These are phyloP conservation scores for Tolypocladium inflatum DNA, from an alignment of 2,329 filamentous ascomycete genomes.

Conservation along the genomic window DNA sequence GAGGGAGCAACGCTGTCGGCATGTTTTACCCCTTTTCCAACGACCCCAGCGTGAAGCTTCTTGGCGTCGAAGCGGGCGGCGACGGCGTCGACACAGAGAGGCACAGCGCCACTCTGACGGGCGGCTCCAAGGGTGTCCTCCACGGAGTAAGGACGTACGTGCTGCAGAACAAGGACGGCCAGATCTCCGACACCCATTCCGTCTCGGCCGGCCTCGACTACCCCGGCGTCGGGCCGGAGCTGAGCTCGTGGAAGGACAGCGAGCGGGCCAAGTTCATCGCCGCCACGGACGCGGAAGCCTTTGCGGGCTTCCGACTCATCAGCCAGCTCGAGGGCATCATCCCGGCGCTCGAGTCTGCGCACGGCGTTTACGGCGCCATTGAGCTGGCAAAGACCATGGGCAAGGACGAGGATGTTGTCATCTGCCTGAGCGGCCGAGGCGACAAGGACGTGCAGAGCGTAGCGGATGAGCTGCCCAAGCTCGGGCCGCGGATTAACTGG, in stretches of 20 bases:
- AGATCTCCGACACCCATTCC: constrained; percentile 92
- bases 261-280: constrained; percentile 80
- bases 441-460: constrained; percentile 99
- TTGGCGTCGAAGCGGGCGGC: constrained; percentile 92
- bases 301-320: constrained; percentile 76
- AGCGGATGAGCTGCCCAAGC: constrained; percentile 79
- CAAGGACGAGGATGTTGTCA: constrained; percentile 82
- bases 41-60: constrained; percentile 73
- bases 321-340: constrained; percentile 93
- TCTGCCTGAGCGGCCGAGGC: constrained; percentile 85
- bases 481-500: constrained; percentile 83
- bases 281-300: constrained; percentile 85
- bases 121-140: constrained; percentile 82
- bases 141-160: constrained; percentile 96
- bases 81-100: constrained; percentile 79
- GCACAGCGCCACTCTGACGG: constrained; percentile 81
- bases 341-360: constrained; percentile 85
- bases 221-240: constrained; percentile 89
- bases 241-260: constrained; percentile 86
- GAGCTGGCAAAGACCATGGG: constrained; percentile 88
- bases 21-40: constrained; percentile 97
- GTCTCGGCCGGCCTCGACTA: constrained; percentile 96
- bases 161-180: constrained; percentile 83
- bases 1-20: constrained; percentile 87
- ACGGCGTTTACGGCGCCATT: constrained; percentile 83